Percentiles rank a stretch among this genome's conserved stretches.
phyloP scores from a whole-genome alignment of 345 rosid genomes.

The Arabidopsis arenosa region DNA sequence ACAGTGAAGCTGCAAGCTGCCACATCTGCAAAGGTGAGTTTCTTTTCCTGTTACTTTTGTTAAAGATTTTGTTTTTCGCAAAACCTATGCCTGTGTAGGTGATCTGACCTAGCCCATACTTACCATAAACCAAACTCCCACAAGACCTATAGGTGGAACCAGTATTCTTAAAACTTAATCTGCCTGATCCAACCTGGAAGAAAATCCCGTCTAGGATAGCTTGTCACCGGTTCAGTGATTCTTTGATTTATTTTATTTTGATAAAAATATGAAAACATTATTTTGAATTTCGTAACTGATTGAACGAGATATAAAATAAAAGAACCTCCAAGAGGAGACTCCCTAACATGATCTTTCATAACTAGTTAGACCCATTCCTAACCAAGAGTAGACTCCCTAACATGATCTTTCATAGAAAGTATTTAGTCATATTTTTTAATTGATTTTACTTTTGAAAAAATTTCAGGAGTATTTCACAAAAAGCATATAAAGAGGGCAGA shows the following conservation, averaged over 20 bases:
- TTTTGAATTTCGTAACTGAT: neutral
- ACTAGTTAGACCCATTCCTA: constrained; percentile 23
- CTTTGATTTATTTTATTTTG: neutral
- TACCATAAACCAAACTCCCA: constrained; percentile 24
- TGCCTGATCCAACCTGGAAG: neutral
- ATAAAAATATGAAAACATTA: neutral
- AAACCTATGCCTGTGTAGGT: constrained; percentile 25
- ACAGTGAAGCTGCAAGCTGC: constrained; percentile 95
- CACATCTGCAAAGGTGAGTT: constrained; percentile 77
- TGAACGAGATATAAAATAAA: neutral
- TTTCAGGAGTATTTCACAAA: constrained; percentile 82
- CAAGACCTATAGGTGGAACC: constrained; percentile 3
- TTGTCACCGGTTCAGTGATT: constrained; percentile 13
- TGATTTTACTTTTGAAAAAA: constrained; percentile 28
- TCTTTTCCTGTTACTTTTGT: constrained; percentile 28
- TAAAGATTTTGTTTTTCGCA: neutral
- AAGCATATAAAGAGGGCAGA: constrained; percentile 73
- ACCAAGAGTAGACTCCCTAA: constrained; percentile 6
- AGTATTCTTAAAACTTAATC: neutral
- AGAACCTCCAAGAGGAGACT: neutral
- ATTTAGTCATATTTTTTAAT: neutral
- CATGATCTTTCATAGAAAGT: constrained; percentile 13
- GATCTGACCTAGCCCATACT: constrained; percentile 18
- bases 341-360: constrained; percentile 19
- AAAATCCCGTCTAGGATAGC: neutral